Evolutionary conservation across 305 asterid species (phyloP).

Genomic region (Rubia tinctorum): DNA sequence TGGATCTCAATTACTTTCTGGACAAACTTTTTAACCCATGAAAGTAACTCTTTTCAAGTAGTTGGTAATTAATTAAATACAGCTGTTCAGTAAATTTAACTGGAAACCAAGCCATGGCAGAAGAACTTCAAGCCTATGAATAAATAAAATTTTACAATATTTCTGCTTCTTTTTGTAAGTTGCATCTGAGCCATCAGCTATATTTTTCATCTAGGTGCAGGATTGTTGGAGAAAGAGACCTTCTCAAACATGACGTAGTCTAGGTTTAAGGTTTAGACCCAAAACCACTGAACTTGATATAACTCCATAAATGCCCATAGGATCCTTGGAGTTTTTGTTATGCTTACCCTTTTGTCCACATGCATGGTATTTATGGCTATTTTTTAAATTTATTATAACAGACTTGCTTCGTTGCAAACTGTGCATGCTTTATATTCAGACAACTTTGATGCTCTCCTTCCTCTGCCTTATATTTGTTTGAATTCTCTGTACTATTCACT

Average conservation of each 20-base stretch:
- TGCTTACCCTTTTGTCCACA: too few relatives aligned
- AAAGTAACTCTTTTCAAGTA: neutral
- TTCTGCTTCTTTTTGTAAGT: neutral
- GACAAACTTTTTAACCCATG: neutral
- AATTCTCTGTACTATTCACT: too few relatives aligned
- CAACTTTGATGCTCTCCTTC: neutral
- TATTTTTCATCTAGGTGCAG: neutral
- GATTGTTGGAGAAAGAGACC: neutral
- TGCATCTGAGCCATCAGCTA: neutral
- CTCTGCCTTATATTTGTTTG: neutral
- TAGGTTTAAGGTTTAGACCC: neutral
- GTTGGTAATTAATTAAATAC: neutral
- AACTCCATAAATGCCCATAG: neutral
- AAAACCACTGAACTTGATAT: neutral
- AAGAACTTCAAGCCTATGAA: neutral
- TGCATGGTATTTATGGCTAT: neutral
- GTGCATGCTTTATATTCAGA: neutral
- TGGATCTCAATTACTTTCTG: neutral
- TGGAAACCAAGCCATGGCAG: neutral
- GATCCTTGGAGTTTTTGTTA: too few relatives aligned
- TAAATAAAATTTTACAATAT: neutral
- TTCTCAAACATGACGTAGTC: neutral
- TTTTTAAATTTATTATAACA: neutral
- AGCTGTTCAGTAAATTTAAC: neutral
- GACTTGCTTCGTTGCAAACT: neutral